phyloP scores from a whole-genome alignment of 768 basidiomycete genomes.

The Gyrodon lividus region DNA sequence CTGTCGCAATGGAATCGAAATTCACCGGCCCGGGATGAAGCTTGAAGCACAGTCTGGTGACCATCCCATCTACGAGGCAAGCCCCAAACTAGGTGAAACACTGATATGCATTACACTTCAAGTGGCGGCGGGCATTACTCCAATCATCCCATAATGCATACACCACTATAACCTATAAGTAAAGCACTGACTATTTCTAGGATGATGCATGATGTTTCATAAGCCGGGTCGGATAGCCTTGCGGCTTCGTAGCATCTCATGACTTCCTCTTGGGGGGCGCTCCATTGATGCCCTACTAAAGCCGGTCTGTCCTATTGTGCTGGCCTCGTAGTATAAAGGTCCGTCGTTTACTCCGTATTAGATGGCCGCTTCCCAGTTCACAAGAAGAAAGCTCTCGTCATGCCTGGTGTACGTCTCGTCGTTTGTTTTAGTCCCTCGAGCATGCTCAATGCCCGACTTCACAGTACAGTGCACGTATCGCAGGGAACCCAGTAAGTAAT shows the following conservation, averaged over 20 bases:
- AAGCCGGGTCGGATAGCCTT: neutral
- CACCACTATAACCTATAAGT: too few relatives aligned
- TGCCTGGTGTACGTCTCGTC: conserved; percentile 26
- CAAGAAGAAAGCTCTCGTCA: conserved; percentile 6
- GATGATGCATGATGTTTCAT: neutral
- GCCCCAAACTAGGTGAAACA: too few relatives aligned
- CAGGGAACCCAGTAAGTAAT: conserved; percentile 51
- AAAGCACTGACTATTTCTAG: too few relatives aligned
- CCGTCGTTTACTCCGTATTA: neutral
- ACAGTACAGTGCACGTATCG: conserved; percentile 56
- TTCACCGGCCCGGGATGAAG: too few relatives aligned
- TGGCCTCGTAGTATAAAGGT: conserved; percentile 14
- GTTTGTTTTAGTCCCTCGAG: neutral
- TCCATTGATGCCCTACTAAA: conserved; percentile 1
- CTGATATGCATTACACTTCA: too few relatives aligned
- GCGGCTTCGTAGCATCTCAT: conserved; percentile 3
- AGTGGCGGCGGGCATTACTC: too few relatives aligned
- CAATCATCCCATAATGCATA: too few relatives aligned
- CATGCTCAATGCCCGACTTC: conserved; percentile 3
- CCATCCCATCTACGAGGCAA: too few relatives aligned
- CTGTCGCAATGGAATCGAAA: too few relatives aligned
- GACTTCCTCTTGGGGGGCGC: conserved; percentile 2
- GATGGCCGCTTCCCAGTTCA: neutral
- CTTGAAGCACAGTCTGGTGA: too few relatives aligned
- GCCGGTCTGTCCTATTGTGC: neutral